phyloP scores from a whole-genome alignment of 352 stramenopile species.

The Globisporangium uncinulatum region DNA sequence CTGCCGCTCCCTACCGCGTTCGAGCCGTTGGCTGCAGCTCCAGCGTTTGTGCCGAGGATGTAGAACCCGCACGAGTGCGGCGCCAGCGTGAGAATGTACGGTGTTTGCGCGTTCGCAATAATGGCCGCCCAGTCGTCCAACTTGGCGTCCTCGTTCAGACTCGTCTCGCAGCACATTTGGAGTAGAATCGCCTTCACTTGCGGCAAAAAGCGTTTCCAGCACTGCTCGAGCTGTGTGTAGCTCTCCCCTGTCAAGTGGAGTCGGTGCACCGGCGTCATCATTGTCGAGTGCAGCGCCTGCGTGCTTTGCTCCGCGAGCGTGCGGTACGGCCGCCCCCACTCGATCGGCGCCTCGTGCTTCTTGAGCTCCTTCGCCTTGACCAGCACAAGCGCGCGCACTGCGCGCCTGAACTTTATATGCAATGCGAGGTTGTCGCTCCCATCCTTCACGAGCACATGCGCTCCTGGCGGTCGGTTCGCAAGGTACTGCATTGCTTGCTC shows the following conservation, averaged over 20 bases:
- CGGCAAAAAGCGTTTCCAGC: conserved; percentile 51
- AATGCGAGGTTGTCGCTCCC: conserved; percentile 32
- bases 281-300: conserved; percentile 20
- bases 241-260: conserved; percentile 22
- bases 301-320: not conserved
- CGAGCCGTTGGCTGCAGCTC: not conserved
- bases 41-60: conserved; percentile 25
- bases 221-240: conserved; percentile 39
- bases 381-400: conserved; percentile 32
- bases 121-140: conserved; percentile 36
- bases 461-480: conserved; percentile 32
- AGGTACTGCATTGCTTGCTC: conserved; percentile 36
- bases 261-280: conserved; percentile 40
- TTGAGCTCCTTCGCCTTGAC: conserved; percentile 47
- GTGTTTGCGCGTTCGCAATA: conserved; percentile 11
- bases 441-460: conserved; percentile 41
- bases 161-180: conserved; percentile 45
- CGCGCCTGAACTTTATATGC: conserved; percentile 54
- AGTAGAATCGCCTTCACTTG: conserved; percentile 55
- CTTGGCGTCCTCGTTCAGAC: conserved; percentile 36
- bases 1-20: not conserved
- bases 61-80: conserved; percentile 44
- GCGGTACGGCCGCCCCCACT: conserved; percentile 22
- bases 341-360: conserved; percentile 27
- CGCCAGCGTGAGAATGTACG: conserved; percentile 35